Evolutionary conservation across 2,329 filamentous ascomycete genomes (phyloP).

Genomic region (Alternaria panax): DNA sequence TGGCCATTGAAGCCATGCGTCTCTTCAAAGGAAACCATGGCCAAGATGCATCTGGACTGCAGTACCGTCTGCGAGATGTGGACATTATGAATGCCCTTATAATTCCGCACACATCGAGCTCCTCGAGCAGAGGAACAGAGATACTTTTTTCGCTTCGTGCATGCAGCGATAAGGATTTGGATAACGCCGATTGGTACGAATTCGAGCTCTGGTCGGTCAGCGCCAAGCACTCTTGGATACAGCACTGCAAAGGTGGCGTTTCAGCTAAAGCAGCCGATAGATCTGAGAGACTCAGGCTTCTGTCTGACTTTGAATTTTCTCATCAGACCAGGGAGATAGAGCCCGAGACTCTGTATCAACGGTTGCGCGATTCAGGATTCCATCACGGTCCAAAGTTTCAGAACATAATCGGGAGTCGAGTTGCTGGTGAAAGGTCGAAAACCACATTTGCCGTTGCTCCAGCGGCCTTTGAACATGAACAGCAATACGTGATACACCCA

Average conservation of each 20-base stretch:
- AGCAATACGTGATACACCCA: slow-evolving; percentile 16
- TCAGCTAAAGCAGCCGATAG: neutral
- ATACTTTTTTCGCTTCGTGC: slow-evolving; percentile 9
- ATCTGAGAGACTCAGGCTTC: neutral
- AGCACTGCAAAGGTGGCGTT: slow-evolving; percentile 5
- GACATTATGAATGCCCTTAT: slow-evolving; percentile 28
- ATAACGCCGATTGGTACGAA: slow-evolving; percentile 7
- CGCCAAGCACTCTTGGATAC: slow-evolving; percentile 1
- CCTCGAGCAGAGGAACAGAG: slow-evolving; percentile 18
- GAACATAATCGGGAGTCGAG: slow-evolving; percentile 5
- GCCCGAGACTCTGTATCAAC: slow-evolving; percentile 28
- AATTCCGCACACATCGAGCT: slow-evolving; percentile 19
- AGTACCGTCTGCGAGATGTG: slow-evolving; percentile 27
- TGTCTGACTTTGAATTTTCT: neutral
- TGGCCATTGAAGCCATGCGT: slow-evolving; percentile 51
- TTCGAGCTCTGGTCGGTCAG: slow-evolving; percentile 5
- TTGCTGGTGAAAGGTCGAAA: neutral
- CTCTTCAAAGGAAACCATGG: neutral
- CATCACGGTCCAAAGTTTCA: slow-evolving; percentile 25
- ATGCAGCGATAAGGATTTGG: slow-evolving; percentile 7
- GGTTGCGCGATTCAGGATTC: slow-evolving; percentile 52
- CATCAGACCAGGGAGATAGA: slow-evolving; percentile 26
- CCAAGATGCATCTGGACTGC: neutral
- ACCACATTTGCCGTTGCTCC: slow-evolving; percentile 1
- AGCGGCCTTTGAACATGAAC: neutral